A percentile compares a stretch with the other conserved stretches of the same genome.
phyloP scores from a whole-genome alignment of 768 basidiomycete genomes.

The Aureoboletus auriporus region DNA sequence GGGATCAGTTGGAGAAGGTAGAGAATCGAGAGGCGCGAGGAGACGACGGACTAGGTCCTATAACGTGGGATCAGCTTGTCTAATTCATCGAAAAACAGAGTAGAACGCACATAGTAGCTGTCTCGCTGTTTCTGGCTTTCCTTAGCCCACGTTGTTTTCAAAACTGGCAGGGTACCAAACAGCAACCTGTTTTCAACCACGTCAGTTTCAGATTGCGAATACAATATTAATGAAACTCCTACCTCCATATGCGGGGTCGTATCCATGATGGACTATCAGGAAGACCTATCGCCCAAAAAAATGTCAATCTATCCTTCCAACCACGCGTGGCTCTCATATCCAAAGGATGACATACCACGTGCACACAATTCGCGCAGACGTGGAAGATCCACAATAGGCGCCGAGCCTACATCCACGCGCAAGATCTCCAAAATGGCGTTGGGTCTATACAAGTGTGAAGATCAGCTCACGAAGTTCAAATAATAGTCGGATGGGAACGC shows the following conservation, averaged over 20 bases:
- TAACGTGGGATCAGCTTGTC: constrained; percentile 10
- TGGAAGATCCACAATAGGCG: constrained; percentile 51
- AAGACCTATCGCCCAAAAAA: constrained; percentile 44
- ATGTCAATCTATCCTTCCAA: background rate
- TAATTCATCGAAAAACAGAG: background rate
- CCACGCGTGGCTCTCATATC: background rate
- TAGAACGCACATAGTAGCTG: constrained; percentile 63
- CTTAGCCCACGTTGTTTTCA: constrained; percentile 55
- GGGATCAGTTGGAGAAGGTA: constrained; percentile 40
- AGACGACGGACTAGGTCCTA: constrained; percentile 70
- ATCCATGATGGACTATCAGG: constrained; percentile 74
- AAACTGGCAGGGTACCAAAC: constrained; percentile 55
- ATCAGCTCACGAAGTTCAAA: background rate
- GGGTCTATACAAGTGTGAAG: constrained; percentile 35
- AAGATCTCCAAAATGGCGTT: constrained; percentile 58
- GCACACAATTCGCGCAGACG: constrained; percentile 54
- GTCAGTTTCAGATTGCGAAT: constrained; percentile 3
- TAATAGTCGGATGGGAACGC: constrained; percentile 17
- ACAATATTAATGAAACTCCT: constrained; percentile 17
- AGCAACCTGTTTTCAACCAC: constrained; percentile 43
- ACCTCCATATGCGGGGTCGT: constrained; percentile 78
- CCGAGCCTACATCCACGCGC: constrained; percentile 38
- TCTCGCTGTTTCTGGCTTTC: constrained; percentile 60
- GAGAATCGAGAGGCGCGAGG: constrained; percentile 47
- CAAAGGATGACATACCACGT: constrained; percentile 43